Percentiles rank a stretch among this genome's conserved stretches.
Conservation (phyloP, 106 monocot species). For the Dendrobium catenatum region DNA sequence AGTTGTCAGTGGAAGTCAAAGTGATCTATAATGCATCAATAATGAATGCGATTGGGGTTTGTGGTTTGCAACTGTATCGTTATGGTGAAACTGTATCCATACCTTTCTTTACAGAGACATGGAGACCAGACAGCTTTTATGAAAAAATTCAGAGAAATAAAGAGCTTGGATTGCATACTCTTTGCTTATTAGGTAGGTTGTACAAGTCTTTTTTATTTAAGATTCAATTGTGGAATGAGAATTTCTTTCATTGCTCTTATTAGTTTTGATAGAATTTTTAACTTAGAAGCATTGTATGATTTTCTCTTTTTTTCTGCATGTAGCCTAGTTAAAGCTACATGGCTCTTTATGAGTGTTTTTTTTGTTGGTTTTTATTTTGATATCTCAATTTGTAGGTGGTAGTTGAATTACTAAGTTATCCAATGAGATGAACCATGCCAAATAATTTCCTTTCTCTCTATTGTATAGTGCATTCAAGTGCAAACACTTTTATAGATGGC, state of each 20-base stretch:
- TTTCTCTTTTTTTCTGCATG: background rate
- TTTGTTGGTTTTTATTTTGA: background rate
- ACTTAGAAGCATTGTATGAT: background rate
- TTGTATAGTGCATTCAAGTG: background rate
- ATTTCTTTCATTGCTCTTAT: background rate
- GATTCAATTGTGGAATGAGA: background rate
- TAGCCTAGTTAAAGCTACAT: background rate
- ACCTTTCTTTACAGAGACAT: conserved; percentile 93
- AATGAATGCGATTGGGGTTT: conserved; percentile 83
- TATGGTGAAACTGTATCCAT: conserved; percentile 86
- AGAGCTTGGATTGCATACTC: conserved; percentile 76
- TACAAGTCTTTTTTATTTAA: background rate
- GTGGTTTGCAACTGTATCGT: conserved; percentile 89
- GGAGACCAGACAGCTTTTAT: conserved; percentile 94
- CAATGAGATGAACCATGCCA: background rate
- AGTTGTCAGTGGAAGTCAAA: conserved; percentile 63
- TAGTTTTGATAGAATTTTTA: background rate
- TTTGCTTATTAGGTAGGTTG: conserved; percentile 68
- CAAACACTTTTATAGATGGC: background rate
- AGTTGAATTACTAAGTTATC: background rate
- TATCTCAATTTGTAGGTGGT: background rate
- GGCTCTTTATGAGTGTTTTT: background rate
- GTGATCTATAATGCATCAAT: conserved; percentile 85
- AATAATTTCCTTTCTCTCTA: background rate
- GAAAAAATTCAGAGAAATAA: conserved; percentile 73